Evolutionary conservation across 208 protist genomes (phyloP), one percentile per base, ranked within the genome.

Genomic region (Leishmania martiniquensis): DNA sequence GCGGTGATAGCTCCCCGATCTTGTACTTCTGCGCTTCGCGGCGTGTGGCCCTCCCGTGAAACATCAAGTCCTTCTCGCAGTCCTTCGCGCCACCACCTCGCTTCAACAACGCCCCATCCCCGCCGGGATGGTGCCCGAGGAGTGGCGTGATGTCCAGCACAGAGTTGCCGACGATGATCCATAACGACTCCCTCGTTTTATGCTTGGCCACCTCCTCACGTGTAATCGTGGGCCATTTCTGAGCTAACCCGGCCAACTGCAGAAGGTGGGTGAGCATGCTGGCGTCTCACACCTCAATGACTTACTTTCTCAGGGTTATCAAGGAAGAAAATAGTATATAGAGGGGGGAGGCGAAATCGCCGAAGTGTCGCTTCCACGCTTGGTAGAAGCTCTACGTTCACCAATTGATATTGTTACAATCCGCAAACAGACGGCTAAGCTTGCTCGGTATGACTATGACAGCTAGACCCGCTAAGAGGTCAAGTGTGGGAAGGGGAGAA

Each of bases 121-220:
- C 93, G 15, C 93, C 93, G 0, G 91, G 91, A 72, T 96, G 93
- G 0, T 80, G 67, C 25, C 81, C 83, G 12, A 95, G 57, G 49
- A 94, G 75, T 17, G 85, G 59, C 13, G 93, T 95, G 37, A 95
- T 80, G 81, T 96, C 91, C 75, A 91, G 93, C n/a, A 97, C 85
- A 10, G 87, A 92, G 55, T 87, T 82, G 34, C 81, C 89, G 1
- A 85, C 78, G 59, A 95, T 74, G 67, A 95, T 93, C 90, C 91
- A 96, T 32, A 92, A 73, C 6, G 89, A 93, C 15, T 70, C 76
- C 32, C 78, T 71, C 39, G 90, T 86, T 72, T 84, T 89, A 75
- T 96, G 90, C 62, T 80, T 44, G 2, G 80, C 83, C 1, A 96
- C 85, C 63, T 96, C 92, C 69, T 94, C 90, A 13, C 80, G 62